Base-by-base conservation (phyloP, 176 grass and related monocot species). In the Poa annua region DNA sequence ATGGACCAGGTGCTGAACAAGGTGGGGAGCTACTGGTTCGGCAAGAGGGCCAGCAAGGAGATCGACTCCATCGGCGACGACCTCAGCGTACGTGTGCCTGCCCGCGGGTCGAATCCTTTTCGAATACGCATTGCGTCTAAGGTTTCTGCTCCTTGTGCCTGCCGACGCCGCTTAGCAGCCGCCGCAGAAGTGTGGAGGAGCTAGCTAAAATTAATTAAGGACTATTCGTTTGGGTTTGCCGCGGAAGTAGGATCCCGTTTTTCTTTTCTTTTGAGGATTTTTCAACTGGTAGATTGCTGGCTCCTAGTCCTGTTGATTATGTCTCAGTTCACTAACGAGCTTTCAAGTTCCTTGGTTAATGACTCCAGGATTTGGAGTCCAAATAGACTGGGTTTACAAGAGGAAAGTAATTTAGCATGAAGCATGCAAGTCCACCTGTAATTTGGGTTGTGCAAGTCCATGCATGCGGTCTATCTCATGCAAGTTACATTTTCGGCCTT, bases 1-100 rank as follows among this genome's bases (percentile, higher is more conserved):
- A 98, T 99, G 97, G 91, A 99, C 89, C 89, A 96, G 85, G 82
- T 96, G 52, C 59, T 99, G 78, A 92, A 93, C 89, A 94, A 96
- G 93, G 97, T 85, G 25, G 93, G 97, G 34, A 88, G 84, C 89
- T 99, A 99, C 91, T 96, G 93, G 97, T 96, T 99, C 78, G 78
- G 75, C 83, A 88, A 96, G 85, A 92, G 92, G 68, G 97, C 97
- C 36, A 85, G 50, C 89, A 96, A 99, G 88, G 93, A 96, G 88
- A 92, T 99, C 78, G 89, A 92, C 81, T 96, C 93, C 73, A 92
- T 96, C 57, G 97, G 93, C 29, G 81, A 87, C n/a, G 93, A 96
- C 83, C 75, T 99, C 81, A 96, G 82, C 80, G 97, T 99, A 55
- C 6, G 69, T 13, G 17, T 55, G 11, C 44, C 6, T 3, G 25